Evolutionary conservation across 2,329 filamentous ascomycete genomes (phyloP).

Genomic region (Pyrenochaeta sp.): DNA sequence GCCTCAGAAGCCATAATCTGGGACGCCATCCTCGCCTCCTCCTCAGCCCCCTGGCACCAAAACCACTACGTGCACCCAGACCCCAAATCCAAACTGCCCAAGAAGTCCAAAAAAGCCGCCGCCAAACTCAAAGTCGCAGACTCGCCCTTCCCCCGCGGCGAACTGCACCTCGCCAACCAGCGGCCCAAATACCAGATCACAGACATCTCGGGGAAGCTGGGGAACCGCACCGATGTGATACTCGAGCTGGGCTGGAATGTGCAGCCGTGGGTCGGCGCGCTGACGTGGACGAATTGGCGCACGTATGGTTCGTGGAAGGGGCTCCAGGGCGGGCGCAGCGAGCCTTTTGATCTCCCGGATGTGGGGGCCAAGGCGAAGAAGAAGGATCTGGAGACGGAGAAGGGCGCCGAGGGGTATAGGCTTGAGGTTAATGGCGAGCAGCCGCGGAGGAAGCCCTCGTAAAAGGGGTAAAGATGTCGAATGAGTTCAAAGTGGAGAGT

Average conservation of each 20-base stretch:
- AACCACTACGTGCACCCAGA: conserved; percentile 63
- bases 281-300: conserved; percentile 73
- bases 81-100: conserved; percentile 59
- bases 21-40: conserved; percentile 89
- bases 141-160: conserved; percentile 63
- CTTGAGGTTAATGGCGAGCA: conserved; percentile 48
- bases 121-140: conserved; percentile 12
- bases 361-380: conserved; percentile 69
- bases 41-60: conserved; percentile 63
- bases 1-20: conserved; percentile 81
- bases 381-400: conserved; percentile 57
- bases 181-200: conserved; percentile 97
- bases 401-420: conserved; percentile 57
- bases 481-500: too few species aligned
- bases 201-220: conserved; percentile 81
- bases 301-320: conserved; percentile 69
- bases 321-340: conserved; percentile 69
- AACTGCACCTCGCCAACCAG: conserved; percentile 80
- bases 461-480: too few species aligned
- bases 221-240: conserved; percentile 74
- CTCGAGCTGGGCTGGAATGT: conserved; percentile 93
- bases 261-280: conserved; percentile 90
- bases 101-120: conserved; percentile 47
- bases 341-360: conserved; percentile 69
- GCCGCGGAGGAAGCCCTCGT: conserved; percentile 28